Conservation (phyloP, 1,284 basidiomycete species). For the Ustilago xerochloae region DNA sequence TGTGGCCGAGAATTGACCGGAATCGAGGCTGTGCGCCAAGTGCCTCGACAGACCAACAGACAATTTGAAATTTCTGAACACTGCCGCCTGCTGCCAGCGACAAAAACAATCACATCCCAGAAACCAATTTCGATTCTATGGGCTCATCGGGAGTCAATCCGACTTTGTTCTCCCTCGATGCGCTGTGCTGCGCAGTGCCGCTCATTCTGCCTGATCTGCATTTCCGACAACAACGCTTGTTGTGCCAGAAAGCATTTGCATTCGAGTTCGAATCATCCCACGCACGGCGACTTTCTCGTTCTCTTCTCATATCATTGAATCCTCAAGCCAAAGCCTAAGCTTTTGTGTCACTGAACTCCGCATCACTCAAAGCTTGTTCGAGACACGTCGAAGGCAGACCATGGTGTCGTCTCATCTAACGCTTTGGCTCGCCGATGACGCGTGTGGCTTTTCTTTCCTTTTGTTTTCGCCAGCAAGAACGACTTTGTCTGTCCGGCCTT, state of each 20-base stretch:
- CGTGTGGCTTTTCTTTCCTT: background rate
- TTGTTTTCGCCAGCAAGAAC: background rate
- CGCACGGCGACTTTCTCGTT: background rate
- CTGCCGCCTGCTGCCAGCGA: background rate
- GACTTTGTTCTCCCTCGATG: background rate
- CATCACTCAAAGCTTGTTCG: background rate
- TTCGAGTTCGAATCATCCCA: background rate
- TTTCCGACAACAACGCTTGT: background rate
- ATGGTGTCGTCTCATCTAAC: background rate
- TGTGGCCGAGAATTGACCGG: background rate
- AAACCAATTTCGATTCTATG: conserved; percentile 1
- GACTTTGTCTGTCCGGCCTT: no score
- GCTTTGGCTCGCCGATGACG: background rate
- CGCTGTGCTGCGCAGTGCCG: background rate
- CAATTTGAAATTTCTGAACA: conserved; percentile 1
- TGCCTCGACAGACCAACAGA: background rate
- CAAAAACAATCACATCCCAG: no score
- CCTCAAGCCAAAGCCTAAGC: background rate
- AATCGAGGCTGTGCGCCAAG: conserved; percentile 1
- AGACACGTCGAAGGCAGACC: background rate
- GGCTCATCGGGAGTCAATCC: background rate
- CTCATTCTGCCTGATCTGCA: no score
- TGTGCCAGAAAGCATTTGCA: background rate
- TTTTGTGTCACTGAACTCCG: background rate
- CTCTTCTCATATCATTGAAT: background rate